These are phyloP conservation scores for Ogataea parapolymorpha DNA, from an alignment of 805 yeast genomes.

Conservation along the genomic window DNA sequence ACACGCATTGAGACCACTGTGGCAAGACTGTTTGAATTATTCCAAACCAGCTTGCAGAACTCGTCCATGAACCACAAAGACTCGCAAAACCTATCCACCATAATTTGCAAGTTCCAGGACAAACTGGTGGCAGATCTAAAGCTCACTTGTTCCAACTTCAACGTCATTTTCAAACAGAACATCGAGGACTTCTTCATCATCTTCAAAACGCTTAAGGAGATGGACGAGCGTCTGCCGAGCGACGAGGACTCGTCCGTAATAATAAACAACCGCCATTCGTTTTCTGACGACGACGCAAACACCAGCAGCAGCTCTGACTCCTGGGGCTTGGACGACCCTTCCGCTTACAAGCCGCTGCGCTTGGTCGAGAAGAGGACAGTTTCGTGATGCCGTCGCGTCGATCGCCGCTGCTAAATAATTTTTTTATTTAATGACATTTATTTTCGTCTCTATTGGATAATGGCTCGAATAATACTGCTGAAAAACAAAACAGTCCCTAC, in stretches of 20 bases:
- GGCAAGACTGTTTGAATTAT: constrained; percentile 11
- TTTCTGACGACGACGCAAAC: constrained; percentile 12
- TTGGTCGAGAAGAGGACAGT: constrained; percentile 17
- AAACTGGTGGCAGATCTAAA: constrained; percentile 23
- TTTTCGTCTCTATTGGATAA: constrained; percentile 5
- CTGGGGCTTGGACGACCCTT: constrained; percentile 13
- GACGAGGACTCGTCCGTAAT: constrained; percentile 6
- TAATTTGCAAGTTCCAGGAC: constrained; percentile 18
- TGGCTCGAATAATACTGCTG: constrained; percentile 45
- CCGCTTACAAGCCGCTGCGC: constrained; percentile 17
- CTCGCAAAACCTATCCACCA: constrained; percentile 11
- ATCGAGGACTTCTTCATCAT: constrained; percentile 28
- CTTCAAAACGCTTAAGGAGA: constrained; percentile 25
- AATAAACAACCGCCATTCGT: constrained; percentile 7
- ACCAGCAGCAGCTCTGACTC: constrained; percentile 9
- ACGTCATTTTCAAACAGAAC: constrained; percentile 23
- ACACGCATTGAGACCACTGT: constrained; percentile 20
- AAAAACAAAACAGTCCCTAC: constrained; percentile 69
- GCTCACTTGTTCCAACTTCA: constrained; percentile 22
- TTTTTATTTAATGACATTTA: constrained; percentile 3
- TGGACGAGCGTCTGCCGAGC: constrained; percentile 12
- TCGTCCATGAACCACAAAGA: constrained; percentile 13
- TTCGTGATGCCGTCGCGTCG: constrained; percentile 3
- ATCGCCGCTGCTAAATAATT: constrained; percentile 3
- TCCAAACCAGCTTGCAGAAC: constrained; percentile 8